Conservation (phyloP, 108 stramenopile genomes). For the Skeletonema costatum region DNA sequence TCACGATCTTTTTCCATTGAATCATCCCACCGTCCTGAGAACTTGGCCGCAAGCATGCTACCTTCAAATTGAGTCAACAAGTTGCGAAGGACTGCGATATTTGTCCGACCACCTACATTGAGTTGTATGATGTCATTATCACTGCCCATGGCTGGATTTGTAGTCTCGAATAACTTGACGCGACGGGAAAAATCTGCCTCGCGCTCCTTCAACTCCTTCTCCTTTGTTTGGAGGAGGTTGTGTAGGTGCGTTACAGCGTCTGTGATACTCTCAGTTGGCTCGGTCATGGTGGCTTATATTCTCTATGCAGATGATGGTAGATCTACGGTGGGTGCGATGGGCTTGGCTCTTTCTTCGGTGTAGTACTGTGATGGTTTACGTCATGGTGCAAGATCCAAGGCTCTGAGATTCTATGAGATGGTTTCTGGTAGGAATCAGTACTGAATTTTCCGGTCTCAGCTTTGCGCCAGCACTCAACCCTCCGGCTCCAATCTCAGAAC, state of each 20-base stretch:
- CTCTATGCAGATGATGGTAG: too few species aligned
- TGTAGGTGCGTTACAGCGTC: background rate
- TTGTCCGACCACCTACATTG: constrained; percentile 18
- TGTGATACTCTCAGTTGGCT: background rate
- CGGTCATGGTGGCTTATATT: too few species aligned
- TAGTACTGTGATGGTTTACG: too few species aligned
- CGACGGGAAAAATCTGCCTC: constrained; percentile 2
- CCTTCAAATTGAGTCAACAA: constrained; percentile 9
- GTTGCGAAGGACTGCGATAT: constrained; percentile 7
- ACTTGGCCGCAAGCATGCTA: constrained; percentile 15
- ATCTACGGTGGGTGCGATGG: too few species aligned
- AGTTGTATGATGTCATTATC: constrained; percentile 16
- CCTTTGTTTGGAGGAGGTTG: constrained; percentile 11
- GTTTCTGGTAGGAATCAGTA: too few species aligned
- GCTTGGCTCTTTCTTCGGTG: too few species aligned
- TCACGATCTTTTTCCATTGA: constrained; percentile 16
- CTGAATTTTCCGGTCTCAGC: too few species aligned
- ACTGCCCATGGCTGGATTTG: background rate
- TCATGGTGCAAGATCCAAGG: too few species aligned
- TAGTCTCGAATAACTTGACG: background rate
- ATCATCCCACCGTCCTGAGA: constrained; percentile 26
- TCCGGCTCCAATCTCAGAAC: too few species aligned
- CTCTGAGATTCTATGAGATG: too few species aligned
- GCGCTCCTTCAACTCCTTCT: constrained; percentile 5
- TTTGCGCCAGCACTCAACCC: too few species aligned